Base-by-base conservation (phyloP, 306 rosid species). In the Erythrophleum fordii region DNA sequence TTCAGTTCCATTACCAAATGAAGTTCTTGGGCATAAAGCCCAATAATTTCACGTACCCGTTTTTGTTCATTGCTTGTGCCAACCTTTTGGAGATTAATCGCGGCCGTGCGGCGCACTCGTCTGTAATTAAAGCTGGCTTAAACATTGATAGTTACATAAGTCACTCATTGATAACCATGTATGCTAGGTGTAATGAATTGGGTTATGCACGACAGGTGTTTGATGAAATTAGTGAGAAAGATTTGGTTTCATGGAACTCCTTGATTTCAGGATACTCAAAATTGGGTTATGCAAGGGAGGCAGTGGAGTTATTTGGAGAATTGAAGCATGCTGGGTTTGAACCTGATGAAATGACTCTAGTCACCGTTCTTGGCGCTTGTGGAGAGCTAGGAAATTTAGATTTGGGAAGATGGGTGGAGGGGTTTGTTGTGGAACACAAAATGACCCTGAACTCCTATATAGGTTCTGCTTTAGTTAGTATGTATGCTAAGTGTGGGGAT, bases 231-330 rank as follows among this genome's bases (percentile, higher is more conserved):
- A 2, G 65, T 34, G 76, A 71, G 0, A 84, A 85, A 84, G 97
- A 92, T n/a, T 83, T 75, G 87, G 95, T 93, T 71, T 93, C 99
- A 0, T 95, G 98, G 98, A 95, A 91, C 72, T 91, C 98, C 25
- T 81, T 95, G 92, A 84, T 95, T 25, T 85, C 95, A 0, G 98
- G 97, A 64, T 95, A 90, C 35, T 85, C 92, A 5, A 91, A 89
- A 88, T 85, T 81, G 90, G 93, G 98, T 3, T 58, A 53, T 25
- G 89, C 95, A 2, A 60, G 58, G 80, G 89, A 92, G 62, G 97
- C 97, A 0, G 88, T 91, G 81, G 86, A 78, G 81, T 52, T 92
- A 84, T 95, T 95, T 85, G 53, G 42, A 25, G 81, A 87, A 66
- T 86, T 95, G 92, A 86, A 51, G 90, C 87, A 68, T 41, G 86